These are phyloP conservation scores for Xylaria castorea DNA, from an alignment of 495 filamentous ascomycete species.

Conservation along the genomic window DNA sequence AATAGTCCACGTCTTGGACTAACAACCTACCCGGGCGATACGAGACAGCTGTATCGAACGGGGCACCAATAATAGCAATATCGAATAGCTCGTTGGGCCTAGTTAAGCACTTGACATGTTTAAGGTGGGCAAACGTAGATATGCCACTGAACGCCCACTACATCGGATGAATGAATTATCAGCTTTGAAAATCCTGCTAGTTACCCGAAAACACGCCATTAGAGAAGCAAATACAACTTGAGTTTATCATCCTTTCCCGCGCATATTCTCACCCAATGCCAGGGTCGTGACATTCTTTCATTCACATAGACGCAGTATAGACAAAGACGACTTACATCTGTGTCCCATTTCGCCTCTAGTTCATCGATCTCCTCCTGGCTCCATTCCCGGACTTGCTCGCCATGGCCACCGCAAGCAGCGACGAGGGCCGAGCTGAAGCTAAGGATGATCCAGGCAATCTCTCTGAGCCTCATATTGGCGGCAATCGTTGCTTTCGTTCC, in stretches of 20 bases:
- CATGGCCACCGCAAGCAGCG: slow-evolving; percentile 36
- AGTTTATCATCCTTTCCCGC: background rate
- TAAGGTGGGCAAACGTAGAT: slow-evolving; percentile 79
- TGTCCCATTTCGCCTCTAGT: slow-evolving; percentile 62
- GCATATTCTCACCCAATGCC: background rate
- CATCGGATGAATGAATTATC: slow-evolving; percentile 5
- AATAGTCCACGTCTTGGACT: background rate
- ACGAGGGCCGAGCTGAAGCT: slow-evolving; percentile 34
- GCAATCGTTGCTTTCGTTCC: background rate
- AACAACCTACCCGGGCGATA: slow-evolving; percentile 71
- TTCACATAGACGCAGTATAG: background rate
- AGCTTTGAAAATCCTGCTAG: slow-evolving; percentile 11
- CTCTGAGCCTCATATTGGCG: slow-evolving; percentile 30
- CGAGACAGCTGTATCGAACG: slow-evolving; percentile 83
- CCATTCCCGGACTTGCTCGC: slow-evolving; percentile 40
- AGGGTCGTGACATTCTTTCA: background rate
- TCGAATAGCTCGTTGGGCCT: slow-evolving; percentile 71
- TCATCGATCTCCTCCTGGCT: slow-evolving; percentile 51
- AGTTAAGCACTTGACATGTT: slow-evolving; percentile 75
- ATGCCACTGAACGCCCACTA: slow-evolving; percentile 82
- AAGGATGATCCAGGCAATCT: slow-evolving; percentile 30
- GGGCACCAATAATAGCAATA: slow-evolving; percentile 81
- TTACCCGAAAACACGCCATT: background rate
- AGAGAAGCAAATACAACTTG: background rate
- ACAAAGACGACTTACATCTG: slow-evolving; percentile 49